phyloP scores from a whole-genome alignment of 306 rosid genomes.

The Carpinus fangiana region DNA sequence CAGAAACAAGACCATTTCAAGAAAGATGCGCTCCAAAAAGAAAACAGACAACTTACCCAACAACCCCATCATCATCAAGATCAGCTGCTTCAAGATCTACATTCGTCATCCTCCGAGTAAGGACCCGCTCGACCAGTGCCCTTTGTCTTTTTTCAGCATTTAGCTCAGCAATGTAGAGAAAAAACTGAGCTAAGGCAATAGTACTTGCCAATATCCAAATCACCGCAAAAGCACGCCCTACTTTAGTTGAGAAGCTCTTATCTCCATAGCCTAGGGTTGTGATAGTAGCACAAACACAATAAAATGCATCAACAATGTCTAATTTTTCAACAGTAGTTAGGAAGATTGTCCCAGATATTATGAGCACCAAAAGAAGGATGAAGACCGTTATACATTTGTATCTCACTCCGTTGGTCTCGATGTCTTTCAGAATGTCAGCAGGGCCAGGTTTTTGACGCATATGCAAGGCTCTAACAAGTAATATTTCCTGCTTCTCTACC shows the following conservation, averaged over 20 bases:
- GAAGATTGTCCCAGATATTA: slow-evolving; percentile 11
- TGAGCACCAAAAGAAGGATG: slow-evolving; percentile 5
- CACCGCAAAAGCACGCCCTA: slow-evolving; percentile 75
- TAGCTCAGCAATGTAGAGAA: slow-evolving; percentile 79
- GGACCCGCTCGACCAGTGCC: slow-evolving; percentile 65
- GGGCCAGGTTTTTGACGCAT: not conserved
- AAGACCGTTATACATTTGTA: slow-evolving; percentile 1
- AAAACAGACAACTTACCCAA: slow-evolving; percentile 57
- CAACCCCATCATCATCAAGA: slow-evolving; percentile 71
- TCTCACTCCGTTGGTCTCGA: not conserved
- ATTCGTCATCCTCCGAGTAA: slow-evolving; percentile 52
- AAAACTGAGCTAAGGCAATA: slow-evolving; percentile 69
- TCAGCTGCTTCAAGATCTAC: slow-evolving; percentile 90
- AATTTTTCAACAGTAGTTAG: slow-evolving; percentile 11
- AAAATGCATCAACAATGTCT: slow-evolving; percentile 13
- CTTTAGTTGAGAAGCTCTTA: slow-evolving; percentile 74
- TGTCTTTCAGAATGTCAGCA: not conserved
- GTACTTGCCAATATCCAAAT: slow-evolving; percentile 83
- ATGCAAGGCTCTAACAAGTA: slow-evolving; percentile 1
- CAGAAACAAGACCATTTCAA: not conserved
- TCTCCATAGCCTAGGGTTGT: slow-evolving; percentile 52
- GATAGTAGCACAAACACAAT: slow-evolving; percentile 3
- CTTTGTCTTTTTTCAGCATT: slow-evolving; percentile 66
- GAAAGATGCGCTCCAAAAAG: not conserved
- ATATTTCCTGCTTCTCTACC: slow-evolving; percentile 11